These are phyloP conservation scores for Ogataea pilisensis DNA, from an alignment of 805 yeast species.

Conservation along the genomic window DNA sequence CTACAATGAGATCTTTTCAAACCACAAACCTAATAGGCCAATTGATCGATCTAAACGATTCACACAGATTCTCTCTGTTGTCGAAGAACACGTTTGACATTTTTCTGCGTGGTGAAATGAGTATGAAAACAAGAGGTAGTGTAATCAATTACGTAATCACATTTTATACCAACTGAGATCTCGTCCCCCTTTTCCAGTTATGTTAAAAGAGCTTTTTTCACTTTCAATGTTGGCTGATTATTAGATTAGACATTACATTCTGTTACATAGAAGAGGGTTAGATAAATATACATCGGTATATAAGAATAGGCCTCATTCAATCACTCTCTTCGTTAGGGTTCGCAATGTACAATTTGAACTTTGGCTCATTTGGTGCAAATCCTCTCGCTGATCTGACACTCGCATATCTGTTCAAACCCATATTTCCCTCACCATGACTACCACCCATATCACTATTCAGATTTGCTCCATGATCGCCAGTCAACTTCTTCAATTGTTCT, in stretches of 20 bases:
- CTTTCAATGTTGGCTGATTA: too few species aligned
- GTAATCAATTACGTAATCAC: conserved; percentile 3
- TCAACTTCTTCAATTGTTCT: conserved; percentile 28
- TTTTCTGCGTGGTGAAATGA: too few species aligned
- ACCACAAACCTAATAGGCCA: too few species aligned
- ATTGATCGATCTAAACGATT: too few species aligned
- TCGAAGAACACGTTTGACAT: conserved; percentile 17
- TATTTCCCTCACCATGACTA: conserved; percentile 1
- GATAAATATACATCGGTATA: too few species aligned
- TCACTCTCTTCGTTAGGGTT: conserved; percentile 46
- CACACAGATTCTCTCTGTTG: not conserved
- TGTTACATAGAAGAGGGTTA: too few species aligned
- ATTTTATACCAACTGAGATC: too few species aligned
- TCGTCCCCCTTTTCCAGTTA: conserved; percentile 1
- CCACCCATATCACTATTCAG: not conserved
- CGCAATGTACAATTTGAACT: conserved; percentile 49
- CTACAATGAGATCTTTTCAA: too few species aligned
- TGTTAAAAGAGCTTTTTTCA: too few species aligned
- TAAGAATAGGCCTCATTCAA: too few species aligned
- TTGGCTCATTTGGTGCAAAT: conserved; percentile 30
- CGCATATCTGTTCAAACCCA: conserved; percentile 29
- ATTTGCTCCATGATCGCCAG: conserved; percentile 10
- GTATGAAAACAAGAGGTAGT: too few species aligned
- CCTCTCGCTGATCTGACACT: conserved; percentile 31
- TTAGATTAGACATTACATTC: too few species aligned